phyloP scores from a whole-genome alignment of 1,139 yeast genomes.

The Debaryomyces subglobosus region DNA sequence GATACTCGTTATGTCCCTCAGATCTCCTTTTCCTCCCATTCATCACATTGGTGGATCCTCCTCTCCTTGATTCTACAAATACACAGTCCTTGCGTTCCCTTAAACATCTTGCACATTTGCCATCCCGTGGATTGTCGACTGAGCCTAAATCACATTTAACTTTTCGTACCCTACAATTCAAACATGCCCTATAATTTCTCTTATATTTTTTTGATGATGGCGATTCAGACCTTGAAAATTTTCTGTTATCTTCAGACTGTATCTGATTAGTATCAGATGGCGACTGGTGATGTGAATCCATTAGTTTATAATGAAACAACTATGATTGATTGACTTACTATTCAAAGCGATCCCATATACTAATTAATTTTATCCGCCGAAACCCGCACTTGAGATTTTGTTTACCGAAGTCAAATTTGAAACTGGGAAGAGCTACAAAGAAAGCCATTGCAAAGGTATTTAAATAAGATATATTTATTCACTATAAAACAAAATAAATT shows the following conservation, averaged over 20 bases:
- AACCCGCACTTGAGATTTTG: constrained; percentile 2
- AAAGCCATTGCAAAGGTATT: neutral
- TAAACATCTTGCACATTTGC: constrained; percentile 84
- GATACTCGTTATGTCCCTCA: constrained; percentile 4
- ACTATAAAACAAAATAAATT: constrained; percentile 9
- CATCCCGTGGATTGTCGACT: constrained; percentile 69
- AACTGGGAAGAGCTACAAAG: neutral
- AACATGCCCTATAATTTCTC: constrained; percentile 80
- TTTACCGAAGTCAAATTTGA: neutral
- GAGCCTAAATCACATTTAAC: constrained; percentile 85
- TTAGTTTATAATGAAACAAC: neutral
- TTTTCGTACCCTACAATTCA: constrained; percentile 80
- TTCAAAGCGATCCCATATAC: neutral
- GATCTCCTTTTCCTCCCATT: constrained; percentile 36
- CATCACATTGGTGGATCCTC: constrained; percentile 53
- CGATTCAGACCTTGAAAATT: constrained; percentile 2
- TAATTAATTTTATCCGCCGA: constrained; percentile 5
- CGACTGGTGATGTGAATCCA: neutral
- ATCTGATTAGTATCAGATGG: neutral
- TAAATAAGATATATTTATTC: constrained; percentile 4
- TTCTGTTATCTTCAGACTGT: neutral
- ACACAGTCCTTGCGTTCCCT: constrained; percentile 82
- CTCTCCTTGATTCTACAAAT: constrained; percentile 66
- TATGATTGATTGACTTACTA: neutral
- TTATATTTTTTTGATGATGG: constrained; percentile 35